These are phyloP conservation scores for Nicotiana knightiana DNA, from an alignment of 257 asterid species.

Conservation along the genomic window DNA sequence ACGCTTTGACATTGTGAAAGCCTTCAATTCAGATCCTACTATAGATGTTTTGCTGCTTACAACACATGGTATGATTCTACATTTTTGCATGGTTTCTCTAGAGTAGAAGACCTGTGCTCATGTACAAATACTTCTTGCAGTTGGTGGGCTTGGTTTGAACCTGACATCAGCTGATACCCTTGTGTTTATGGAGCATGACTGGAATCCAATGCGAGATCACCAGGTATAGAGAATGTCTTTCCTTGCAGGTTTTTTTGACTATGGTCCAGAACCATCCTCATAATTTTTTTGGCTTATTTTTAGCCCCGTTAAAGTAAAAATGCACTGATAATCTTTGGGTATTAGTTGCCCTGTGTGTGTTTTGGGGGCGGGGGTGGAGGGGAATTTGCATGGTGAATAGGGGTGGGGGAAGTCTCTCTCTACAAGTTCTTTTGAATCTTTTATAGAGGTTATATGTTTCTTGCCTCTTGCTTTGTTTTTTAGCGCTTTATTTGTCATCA, in stretches of 20 bases:
- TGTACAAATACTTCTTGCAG: slow-evolving; percentile 28
- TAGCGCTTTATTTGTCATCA: neutral
- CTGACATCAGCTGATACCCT: slow-evolving; percentile 98
- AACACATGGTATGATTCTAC: slow-evolving; percentile 65
- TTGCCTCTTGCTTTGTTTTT: neutral
- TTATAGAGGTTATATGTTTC: neutral
- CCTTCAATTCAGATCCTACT: slow-evolving; percentile 98
- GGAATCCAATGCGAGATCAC: slow-evolving; percentile 99
- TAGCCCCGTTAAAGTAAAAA: neutral
- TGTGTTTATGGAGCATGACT: slow-evolving; percentile 99
- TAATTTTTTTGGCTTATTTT: neutral
- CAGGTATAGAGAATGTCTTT: slow-evolving; percentile 47
- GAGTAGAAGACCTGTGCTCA: neutral
- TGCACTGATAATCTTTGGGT: neutral
- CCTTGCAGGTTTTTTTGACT: neutral
- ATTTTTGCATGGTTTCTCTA: neutral
- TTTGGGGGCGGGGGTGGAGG: neutral
- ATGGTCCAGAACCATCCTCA: neutral
- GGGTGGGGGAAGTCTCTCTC: neutral
- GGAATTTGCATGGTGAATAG: neutral
- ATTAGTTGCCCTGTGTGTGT: neutral
- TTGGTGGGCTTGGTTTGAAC: slow-evolving; percentile 99
- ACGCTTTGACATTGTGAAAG: slow-evolving; percentile 95
- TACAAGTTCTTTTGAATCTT: neutral
- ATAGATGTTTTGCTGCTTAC: slow-evolving; percentile 94